These are phyloP conservation scores for Coemansia sp. DNA, from an alignment of 192 early-diverging fungal species.

Conservation along the genomic window DNA sequence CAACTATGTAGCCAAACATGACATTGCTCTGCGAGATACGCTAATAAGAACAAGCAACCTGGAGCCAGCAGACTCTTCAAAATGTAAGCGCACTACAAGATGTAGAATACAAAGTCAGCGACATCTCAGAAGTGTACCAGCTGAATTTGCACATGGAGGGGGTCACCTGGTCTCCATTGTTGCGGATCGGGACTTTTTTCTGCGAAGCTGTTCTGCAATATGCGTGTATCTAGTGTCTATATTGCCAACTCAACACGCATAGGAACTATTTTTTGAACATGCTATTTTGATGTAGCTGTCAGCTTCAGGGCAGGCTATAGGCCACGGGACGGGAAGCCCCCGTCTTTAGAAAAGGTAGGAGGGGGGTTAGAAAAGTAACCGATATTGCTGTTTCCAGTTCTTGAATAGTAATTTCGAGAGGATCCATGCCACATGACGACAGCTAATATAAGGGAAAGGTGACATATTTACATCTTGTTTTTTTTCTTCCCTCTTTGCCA, in stretches of 20 bases:
- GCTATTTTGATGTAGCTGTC: slow-evolving; percentile 13
- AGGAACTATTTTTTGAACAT: neutral
- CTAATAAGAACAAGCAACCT: slow-evolving; percentile 37
- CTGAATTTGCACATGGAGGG: neutral
- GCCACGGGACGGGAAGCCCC: slow-evolving; percentile 22
- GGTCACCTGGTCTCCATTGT: slow-evolving; percentile 3
- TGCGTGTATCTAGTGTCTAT: neutral
- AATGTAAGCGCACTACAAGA: slow-evolving; percentile 17
- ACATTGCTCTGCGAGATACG: slow-evolving; percentile 39
- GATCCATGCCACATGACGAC: neutral
- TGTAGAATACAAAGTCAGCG: neutral
- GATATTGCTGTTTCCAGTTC: neutral
- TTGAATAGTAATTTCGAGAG: neutral
- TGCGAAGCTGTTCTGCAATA: too few species aligned
- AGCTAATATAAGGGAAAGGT: neutral
- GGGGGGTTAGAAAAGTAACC: neutral
- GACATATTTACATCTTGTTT: neutral
- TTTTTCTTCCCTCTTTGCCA: neutral
- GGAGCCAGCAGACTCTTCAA: slow-evolving; percentile 15
- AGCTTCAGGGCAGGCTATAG: slow-evolving; percentile 39
- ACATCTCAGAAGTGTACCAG: neutral
- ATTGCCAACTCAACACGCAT: neutral
- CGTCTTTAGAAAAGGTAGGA: slow-evolving; percentile 35
- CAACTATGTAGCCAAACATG: slow-evolving; percentile 22
- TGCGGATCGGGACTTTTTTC: neutral